phyloP scores from a whole-genome alignment of 768 basidiomycete species.

The Gymnopilus junonius region DNA sequence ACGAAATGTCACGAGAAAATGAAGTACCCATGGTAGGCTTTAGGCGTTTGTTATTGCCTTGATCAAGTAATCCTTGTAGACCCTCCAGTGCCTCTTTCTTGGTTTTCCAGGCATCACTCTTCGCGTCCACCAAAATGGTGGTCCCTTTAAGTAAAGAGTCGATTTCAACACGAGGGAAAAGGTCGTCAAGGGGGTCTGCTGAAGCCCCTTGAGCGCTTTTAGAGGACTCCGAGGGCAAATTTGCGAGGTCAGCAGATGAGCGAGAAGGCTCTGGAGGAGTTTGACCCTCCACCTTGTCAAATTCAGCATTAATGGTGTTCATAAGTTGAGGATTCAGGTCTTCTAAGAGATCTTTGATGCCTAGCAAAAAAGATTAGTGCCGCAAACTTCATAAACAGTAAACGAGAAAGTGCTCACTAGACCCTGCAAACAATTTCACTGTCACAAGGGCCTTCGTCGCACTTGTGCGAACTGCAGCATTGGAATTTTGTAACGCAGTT shows the following conservation, averaged over 20 bases:
- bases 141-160: slow-evolving; percentile 86
- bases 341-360: slow-evolving; percentile 89
- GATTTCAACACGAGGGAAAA: slow-evolving; percentile 95
- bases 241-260: slow-evolving; percentile 74
- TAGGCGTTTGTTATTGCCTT: slow-evolving; percentile 89
- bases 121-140: slow-evolving; percentile 79
- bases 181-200: slow-evolving; percentile 84
- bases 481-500: slow-evolving; percentile 85
- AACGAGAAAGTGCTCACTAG: slow-evolving; percentile 52
- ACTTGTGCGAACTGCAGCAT: slow-evolving; percentile 89
- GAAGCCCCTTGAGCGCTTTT: slow-evolving; percentile 46
- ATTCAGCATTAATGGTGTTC: slow-evolving; percentile 87
- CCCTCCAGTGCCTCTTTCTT: slow-evolving; percentile 94
- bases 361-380: slow-evolving; percentile 41
- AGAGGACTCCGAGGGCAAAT: slow-evolving; percentile 45
- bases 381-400: not conserved
- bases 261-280: slow-evolving; percentile 79
- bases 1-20: not conserved
- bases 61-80: slow-evolving; percentile 83
- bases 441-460: slow-evolving; percentile 94
- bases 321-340: slow-evolving; percentile 95
- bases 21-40: slow-evolving; percentile 84
- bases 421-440: slow-evolving; percentile 88
- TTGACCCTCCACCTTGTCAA: slow-evolving; percentile 87
- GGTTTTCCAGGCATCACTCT: slow-evolving; percentile 95